Percentiles rank a stretch among this genome's conserved stretches.
phyloP scores from a whole-genome alignment of 2,329 filamentous ascomycete species.

The Claviceps arundinis region DNA sequence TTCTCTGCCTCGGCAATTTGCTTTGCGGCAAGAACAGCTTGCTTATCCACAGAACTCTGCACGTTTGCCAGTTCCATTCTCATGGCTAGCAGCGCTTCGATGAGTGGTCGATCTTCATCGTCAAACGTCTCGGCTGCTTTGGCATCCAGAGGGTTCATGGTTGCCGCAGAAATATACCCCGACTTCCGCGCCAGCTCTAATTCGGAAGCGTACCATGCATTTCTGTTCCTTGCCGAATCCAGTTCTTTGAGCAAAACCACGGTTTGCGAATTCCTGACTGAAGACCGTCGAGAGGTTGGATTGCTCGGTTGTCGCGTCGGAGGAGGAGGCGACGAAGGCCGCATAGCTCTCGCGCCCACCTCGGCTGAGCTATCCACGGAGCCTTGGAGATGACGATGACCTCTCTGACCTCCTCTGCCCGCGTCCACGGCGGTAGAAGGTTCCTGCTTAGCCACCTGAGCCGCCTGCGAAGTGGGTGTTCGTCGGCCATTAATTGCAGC shows the following conservation, averaged over 20 bases:
- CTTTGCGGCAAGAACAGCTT: constrained; percentile 72
- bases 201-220: constrained; percentile 96
- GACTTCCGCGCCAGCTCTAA: constrained; percentile 81
- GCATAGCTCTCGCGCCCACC: constrained; percentile 30
- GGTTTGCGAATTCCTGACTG: constrained; percentile 50
- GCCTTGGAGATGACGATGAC: constrained; percentile 38
- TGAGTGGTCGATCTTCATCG: constrained; percentile 81
- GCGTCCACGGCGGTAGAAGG: constrained; percentile 14
- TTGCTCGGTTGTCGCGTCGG: constrained; percentile 44
- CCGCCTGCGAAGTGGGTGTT: constrained; percentile 42
- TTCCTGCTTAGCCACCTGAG: constrained; percentile 32
- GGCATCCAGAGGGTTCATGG: constrained; percentile 63
- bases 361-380: constrained; percentile 59
- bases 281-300: constrained; percentile 44
- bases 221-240: constrained; percentile 69
- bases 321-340: constrained; percentile 45
- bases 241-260: constrained; percentile 75
- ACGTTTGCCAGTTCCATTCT: constrained; percentile 78
- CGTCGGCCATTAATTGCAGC: constrained; percentile 46
- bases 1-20: constrained; percentile 89
- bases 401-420: constrained; percentile 20
- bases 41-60: constrained; percentile 77
- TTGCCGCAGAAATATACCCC: constrained; percentile 65
- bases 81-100: constrained; percentile 89
- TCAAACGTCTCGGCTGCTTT: constrained; percentile 66